Evolutionary conservation across 2,329 filamentous ascomycete species (phyloP).

Genomic region (Chrysosphaeria jannelii): DNA sequence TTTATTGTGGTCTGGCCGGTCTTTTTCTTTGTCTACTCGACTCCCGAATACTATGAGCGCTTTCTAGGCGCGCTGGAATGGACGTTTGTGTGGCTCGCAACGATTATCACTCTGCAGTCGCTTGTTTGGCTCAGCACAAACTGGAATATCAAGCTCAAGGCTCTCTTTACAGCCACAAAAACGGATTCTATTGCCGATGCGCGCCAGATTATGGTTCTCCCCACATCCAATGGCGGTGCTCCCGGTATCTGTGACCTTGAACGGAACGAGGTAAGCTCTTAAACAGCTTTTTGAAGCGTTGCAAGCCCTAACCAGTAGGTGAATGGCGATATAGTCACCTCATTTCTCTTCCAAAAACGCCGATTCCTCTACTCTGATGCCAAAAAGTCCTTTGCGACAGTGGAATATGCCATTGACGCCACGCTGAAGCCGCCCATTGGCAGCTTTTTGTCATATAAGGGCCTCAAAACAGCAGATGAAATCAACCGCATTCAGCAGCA

Average conservation of each 20-base stretch:
- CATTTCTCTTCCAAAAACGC: constrained; percentile 94
- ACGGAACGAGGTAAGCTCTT: constrained; percentile 29
- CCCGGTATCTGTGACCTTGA: constrained; percentile 65
- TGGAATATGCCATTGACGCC: constrained; percentile 56
- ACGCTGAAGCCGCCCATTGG: constrained; percentile 57
- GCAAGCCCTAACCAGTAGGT: constrained; percentile 13
- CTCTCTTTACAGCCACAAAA: constrained; percentile 48
- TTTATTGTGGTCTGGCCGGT: constrained; percentile 77
- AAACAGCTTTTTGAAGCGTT: neutral
- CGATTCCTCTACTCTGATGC: constrained; percentile 62
- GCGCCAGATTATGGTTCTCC: constrained; percentile 72
- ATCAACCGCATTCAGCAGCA: constrained; percentile 59
- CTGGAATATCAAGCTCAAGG: constrained; percentile 77
- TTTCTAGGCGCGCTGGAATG: constrained; percentile 88
- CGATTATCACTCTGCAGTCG: constrained; percentile 65
- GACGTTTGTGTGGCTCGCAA: constrained; percentile 84
- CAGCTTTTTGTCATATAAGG: constrained; percentile 51
- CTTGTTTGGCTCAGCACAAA: constrained; percentile 87
- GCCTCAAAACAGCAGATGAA: constrained; percentile 44
- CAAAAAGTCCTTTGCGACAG: constrained; percentile 45
- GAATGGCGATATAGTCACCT: constrained; percentile 45
- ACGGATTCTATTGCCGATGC: constrained; percentile 44
- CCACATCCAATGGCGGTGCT: constrained; percentile 61
- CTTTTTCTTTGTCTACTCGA: constrained; percentile 71
- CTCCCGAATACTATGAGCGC: constrained; percentile 55